These are phyloP conservation scores for Stemphylium beticola DNA, from an alignment of 2,329 filamentous ascomycete species.

Conservation along the genomic window DNA sequence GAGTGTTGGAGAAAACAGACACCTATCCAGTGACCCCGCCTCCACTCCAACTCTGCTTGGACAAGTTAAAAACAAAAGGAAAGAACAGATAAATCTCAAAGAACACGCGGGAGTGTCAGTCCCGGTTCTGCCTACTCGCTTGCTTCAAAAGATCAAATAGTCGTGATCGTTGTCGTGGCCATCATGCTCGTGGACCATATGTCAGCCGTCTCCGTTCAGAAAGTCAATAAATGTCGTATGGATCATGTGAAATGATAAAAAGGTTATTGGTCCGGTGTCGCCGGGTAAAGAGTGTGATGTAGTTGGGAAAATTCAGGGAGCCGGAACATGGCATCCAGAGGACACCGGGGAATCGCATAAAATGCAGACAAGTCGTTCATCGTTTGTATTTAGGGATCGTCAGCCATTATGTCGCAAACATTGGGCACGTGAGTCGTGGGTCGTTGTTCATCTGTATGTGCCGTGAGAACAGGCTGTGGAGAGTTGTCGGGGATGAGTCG, in stretches of 20 bases:
- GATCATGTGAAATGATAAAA: conserved; percentile 29
- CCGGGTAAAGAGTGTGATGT: conserved; percentile 34
- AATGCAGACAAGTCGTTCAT: conserved; percentile 39
- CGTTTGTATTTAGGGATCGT: conserved; percentile 41
- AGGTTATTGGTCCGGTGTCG: conserved; percentile 20
- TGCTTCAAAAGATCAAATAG: conserved; percentile 17
- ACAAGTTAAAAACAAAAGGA: conserved; percentile 4
- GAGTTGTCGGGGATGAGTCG: conserved; percentile 35
- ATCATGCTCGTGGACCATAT: conserved; percentile 31
- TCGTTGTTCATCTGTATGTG: conserved; percentile 39
- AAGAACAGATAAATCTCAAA: conserved; percentile 15
- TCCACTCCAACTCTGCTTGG: not conserved
- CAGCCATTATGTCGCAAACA: conserved; percentile 43
- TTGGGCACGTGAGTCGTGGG: conserved; percentile 41
- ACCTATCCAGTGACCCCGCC: conserved; percentile 7
- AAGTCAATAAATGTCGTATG: conserved; percentile 28
- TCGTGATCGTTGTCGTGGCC: conserved; percentile 31
- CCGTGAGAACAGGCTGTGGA: conserved; percentile 35
- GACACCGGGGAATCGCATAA: conserved; percentile 49
- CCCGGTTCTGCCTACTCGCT: conserved; percentile 14
- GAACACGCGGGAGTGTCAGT: conserved; percentile 13
- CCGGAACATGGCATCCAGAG: conserved; percentile 40
- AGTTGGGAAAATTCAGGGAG: conserved; percentile 33
- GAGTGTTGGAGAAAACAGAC: conserved; percentile 14
- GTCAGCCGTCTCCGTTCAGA: conserved; percentile 32